phyloP scores from a whole-genome alignment of 2,329 filamentous ascomycete species.

The Penicillium sp. region DNA sequence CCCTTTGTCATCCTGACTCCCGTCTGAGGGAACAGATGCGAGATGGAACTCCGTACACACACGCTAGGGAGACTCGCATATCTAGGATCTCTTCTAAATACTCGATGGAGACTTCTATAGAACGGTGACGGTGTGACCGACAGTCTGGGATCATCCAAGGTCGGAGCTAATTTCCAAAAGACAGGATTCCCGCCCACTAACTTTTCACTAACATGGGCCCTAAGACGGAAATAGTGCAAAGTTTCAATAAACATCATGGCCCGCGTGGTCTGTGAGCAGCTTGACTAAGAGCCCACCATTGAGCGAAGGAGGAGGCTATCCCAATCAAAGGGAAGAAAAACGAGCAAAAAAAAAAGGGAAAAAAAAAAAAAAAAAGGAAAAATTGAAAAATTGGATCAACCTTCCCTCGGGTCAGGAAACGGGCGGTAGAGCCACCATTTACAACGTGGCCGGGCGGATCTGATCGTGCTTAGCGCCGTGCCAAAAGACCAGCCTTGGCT shows the following conservation, averaged over 20 bases:
- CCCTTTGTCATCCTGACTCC: conserved; percentile 7
- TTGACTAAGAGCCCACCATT: not conserved
- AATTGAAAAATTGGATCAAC: conserved; percentile 4
- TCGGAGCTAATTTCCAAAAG: conserved; percentile 16
- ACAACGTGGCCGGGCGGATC: conserved; percentile 35
- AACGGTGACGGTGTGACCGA: not conserved
- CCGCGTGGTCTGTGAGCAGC: conserved; percentile 18
- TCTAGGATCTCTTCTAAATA: not conserved
- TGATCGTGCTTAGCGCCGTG: conserved; percentile 33
- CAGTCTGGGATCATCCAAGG: not conserved
- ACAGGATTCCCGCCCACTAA: conserved; percentile 6
- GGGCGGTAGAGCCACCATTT: conserved; percentile 33
- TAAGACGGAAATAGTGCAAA: conserved; percentile 4
- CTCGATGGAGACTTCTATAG: not conserved
- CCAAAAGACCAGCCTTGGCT: conserved; percentile 23
- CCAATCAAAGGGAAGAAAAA: not conserved
- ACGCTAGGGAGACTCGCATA: not conserved
- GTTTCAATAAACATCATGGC: conserved; percentile 17
- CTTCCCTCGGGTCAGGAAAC: conserved; percentile 23
- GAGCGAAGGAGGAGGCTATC: not conserved
- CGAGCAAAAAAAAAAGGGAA: conserved; percentile 1
- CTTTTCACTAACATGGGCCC: conserved; percentile 7
- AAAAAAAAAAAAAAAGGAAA: conserved; percentile 10
- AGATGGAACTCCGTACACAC: not conserved
- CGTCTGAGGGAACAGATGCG: not conserved